Evolutionary conservation across 495 filamentous ascomycete genomes (phyloP).

Genomic region (Diplogelasinospora grovesii): DNA sequence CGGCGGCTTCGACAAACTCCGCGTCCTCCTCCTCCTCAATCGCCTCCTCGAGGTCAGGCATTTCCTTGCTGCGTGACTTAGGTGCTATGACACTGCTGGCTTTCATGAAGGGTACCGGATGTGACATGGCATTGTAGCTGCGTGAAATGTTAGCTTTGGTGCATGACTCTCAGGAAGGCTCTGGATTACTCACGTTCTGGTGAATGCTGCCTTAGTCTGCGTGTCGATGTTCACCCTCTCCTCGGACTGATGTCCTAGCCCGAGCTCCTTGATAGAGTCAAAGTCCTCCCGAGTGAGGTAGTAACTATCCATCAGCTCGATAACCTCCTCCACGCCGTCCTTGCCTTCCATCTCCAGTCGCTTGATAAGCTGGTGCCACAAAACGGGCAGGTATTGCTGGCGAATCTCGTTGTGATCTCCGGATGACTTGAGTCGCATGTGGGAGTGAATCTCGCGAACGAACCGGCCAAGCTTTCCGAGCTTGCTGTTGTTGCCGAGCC

Average conservation of each 20-base stretch:
- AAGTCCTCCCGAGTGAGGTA: conserved; percentile 94
- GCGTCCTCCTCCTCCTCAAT: conserved; percentile 87
- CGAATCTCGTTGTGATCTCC: conserved; percentile 93
- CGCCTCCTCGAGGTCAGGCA: conserved; percentile 92
- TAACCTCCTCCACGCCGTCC: conserved; percentile 62
- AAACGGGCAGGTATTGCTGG: conserved; percentile 83
- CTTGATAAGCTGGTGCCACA: conserved; percentile 79
- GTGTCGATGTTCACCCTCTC: conserved; percentile 69
- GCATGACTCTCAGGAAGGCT: neutral
- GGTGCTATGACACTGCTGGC: conserved; percentile 65
- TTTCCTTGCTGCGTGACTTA: conserved; percentile 65
- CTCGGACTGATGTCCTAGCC: conserved; percentile 75
- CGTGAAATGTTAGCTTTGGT: conserved; percentile 14
- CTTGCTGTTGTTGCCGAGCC: conserved; percentile 94
- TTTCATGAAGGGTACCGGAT: conserved; percentile 95
- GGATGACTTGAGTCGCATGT: conserved; percentile 87
- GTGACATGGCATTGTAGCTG: conserved; percentile 78
- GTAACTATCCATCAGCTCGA: conserved; percentile 94
- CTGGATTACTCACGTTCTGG: conserved; percentile 56
- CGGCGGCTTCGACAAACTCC: conserved; percentile 54
- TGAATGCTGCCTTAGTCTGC: conserved; percentile 83
- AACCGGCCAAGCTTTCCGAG: conserved; percentile 76
- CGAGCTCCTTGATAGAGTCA: conserved; percentile 86
- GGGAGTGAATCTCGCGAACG: conserved; percentile 90
- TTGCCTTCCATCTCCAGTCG: conserved; percentile 66